Conservation (phyloP, 768 basidiomycete species). For the Paxillus rubicundulus region DNA sequence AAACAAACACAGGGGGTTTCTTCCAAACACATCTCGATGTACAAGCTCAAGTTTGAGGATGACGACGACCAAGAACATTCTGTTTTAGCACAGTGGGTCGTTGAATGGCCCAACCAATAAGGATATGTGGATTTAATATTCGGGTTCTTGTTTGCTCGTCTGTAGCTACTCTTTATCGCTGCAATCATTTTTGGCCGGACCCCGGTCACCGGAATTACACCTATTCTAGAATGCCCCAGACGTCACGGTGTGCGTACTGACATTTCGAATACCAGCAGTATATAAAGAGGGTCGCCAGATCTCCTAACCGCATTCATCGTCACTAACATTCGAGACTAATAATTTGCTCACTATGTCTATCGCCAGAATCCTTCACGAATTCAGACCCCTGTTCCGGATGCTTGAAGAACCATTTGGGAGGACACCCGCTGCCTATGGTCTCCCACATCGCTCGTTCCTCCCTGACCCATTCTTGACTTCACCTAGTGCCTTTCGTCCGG, state of each 20-base stretch:
- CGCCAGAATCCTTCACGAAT: conserved; percentile 63
- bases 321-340: neutral
- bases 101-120: conserved; percentile 65
- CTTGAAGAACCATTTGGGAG: conserved; percentile 67
- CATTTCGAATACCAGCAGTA: neutral
- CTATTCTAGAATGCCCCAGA: conserved; percentile 13
- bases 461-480: conserved; percentile 50
- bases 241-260: conserved; percentile 6
- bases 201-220: conserved; percentile 9
- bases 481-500: conserved; percentile 42
- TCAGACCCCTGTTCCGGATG: conserved; percentile 73
- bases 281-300: conserved; percentile 5
- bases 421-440: conserved; percentile 17
- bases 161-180: neutral
- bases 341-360: conserved; percentile 52
- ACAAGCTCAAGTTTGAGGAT: conserved; percentile 86
- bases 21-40: conserved; percentile 52
- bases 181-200: conserved; percentile 6
- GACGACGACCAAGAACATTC: conserved; percentile 81
- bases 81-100: conserved; percentile 77
- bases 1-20: conserved; percentile 28
- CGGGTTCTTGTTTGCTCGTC: neutral
- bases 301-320: neutral
- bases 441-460: conserved; percentile 38
- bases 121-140: neutral